A percentile compares a stretch with the other conserved stretches of the same genome.
These are phyloP conservation scores for Lecanosticta acicola DNA, from an alignment of 2,329 filamentous ascomycete species.

Conservation along the genomic window DNA sequence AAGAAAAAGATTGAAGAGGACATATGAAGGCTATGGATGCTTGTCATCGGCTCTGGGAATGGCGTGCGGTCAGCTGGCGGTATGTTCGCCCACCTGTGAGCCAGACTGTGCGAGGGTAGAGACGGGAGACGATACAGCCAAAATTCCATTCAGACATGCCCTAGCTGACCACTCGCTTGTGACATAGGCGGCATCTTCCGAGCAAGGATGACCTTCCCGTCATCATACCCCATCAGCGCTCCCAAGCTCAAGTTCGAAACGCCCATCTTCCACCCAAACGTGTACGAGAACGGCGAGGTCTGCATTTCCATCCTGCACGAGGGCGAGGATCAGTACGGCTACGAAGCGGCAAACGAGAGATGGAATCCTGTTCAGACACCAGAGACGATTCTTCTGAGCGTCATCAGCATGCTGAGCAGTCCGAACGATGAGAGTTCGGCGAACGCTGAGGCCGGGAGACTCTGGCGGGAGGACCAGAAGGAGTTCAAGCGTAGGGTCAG, in stretches of 20 bases:
- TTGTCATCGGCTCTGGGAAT: too few relatives aligned
- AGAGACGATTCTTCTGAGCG: slow-evolving; percentile 86
- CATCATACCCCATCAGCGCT: slow-evolving; percentile 78
- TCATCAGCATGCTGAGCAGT: slow-evolving; percentile 85
- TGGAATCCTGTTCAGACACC: slow-evolving; percentile 95
- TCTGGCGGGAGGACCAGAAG: slow-evolving; percentile 74
- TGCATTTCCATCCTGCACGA: slow-evolving; percentile 98
- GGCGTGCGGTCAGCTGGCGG: neutral
- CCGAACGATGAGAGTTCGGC: slow-evolving; percentile 95
- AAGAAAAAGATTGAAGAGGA: neutral
- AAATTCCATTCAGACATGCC: neutral
- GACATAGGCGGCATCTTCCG: slow-evolving; percentile 80
- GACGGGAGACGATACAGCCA: neutral
- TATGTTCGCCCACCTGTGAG: slow-evolving; percentile 4
- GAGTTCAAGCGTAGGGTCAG: slow-evolving; percentile 77
- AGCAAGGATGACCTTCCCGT: slow-evolving; percentile 75
- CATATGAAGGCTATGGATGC: neutral
- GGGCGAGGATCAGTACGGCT: slow-evolving; percentile 88
- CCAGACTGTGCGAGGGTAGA: neutral
- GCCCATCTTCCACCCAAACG: slow-evolving; percentile 89
- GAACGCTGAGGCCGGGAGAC: slow-evolving; percentile 84
- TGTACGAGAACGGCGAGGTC: slow-evolving; percentile 79
- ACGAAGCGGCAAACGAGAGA: slow-evolving; percentile 82
- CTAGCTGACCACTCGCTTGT: neutral
- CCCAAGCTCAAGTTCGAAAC: slow-evolving; percentile 83